Base-by-base conservation (phyloP, 1,139 yeast genomes). In the Saccharomyces hybrid region DNA sequence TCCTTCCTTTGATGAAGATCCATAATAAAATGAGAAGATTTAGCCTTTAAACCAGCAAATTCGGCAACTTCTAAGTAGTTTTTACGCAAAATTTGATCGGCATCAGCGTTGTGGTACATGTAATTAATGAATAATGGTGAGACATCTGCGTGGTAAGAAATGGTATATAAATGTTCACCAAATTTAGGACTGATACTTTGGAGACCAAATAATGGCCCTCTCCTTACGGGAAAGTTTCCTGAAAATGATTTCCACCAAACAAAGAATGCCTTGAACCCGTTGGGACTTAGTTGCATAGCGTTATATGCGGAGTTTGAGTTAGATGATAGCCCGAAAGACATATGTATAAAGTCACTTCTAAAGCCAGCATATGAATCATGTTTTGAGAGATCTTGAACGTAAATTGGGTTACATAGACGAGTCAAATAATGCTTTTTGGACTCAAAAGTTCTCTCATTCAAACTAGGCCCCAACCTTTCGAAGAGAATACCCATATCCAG, bases 1-100 rank as follows among this genome's bases (percentile, higher is more conserved):
- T 88, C 93, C 61, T 88, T 85, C 50, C 96, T 76, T 64, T 86
- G 97, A 66, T 93, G 98, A 38, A 91, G 70, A 66, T 91, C 98
- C 73, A 93, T 75, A 2, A 78, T 70, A 63, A 91, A 88, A 6
- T 76, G 75, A 3, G 80, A 76, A 28, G 86, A 80, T 60, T 82
- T 83, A 2, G 86, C 89, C 69, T 93, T 93, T 41, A 90, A 65
- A 6, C 98, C 99, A 2, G 90, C 85, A 60, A 59, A 68, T 48
- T 69, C 68, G 20, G 86, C 79, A 1, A 84, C 80, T 48, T 83
- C 75, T 41, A 76, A 72, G 53, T 76, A 76, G 49, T 75, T 73
- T 49, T 79, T 78, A 25, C 75, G 71, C 46, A 76, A 62, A 44
- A 74, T 73, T 16, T 66, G 68, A 8, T 73, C 74, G 3, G 77